Percentiles rank a stretch among this genome's conserved stretches.
These are phyloP conservation scores for Fusarium guadeloupense DNA, from an alignment of 2,329 filamentous ascomycete genomes.

Conservation along the genomic window DNA sequence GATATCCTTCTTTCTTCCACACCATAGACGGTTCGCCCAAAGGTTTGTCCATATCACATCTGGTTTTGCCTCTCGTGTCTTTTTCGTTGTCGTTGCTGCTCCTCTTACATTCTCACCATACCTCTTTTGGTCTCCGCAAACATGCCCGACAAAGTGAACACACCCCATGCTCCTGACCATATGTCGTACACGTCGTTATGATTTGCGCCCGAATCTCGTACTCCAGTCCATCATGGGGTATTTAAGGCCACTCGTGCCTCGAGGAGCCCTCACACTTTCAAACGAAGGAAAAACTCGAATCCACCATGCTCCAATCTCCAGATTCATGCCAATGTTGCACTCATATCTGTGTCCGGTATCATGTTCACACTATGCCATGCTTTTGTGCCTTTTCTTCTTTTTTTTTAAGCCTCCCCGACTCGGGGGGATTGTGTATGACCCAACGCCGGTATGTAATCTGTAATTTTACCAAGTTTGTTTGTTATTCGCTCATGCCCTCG, in stretches of 20 bases:
- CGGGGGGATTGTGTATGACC: not conserved
- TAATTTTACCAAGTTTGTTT: not conserved
- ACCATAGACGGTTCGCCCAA: not conserved
- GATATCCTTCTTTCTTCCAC: slow-evolving; percentile 32
- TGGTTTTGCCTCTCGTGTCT: slow-evolving; percentile 2
- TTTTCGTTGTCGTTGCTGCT: slow-evolving; percentile 3
- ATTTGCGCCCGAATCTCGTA: not conserved
- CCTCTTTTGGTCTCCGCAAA: slow-evolving; percentile 4
- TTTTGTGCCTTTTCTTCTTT: not conserved
- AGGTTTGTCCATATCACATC: not conserved
- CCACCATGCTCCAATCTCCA: slow-evolving; percentile 25
- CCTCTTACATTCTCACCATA: slow-evolving; percentile 34
- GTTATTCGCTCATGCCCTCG: not conserved
- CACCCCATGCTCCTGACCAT: slow-evolving; percentile 17
- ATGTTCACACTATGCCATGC: slow-evolving; percentile 3
- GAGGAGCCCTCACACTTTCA: slow-evolving; percentile 8
- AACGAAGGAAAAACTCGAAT: slow-evolving; percentile 29
- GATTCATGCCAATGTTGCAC: slow-evolving; percentile 27
- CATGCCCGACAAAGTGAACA: not conserved
- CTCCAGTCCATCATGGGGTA: not conserved
- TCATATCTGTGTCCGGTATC: not conserved
- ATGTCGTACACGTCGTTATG: slow-evolving; percentile 39
- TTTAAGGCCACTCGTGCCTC: slow-evolving; percentile 2
- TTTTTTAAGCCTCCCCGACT: not conserved
- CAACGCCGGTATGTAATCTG: slow-evolving; percentile 22